Conservation (phyloP, 2,329 filamentous ascomycete genomes). For the Aspergillus arachidicola region DNA sequence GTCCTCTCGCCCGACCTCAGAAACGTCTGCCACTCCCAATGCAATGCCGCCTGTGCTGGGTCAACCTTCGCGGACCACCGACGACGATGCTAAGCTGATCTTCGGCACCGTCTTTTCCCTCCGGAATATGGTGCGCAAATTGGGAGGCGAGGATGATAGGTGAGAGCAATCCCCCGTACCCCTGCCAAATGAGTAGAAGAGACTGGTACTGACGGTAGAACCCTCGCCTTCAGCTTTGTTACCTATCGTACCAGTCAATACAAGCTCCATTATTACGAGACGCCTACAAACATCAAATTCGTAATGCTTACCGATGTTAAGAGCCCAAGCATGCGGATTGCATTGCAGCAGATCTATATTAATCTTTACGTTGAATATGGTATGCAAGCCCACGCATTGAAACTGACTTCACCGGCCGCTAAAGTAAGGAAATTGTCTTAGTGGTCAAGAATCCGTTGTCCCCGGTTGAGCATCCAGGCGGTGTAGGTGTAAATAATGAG, state of each 20-base stretch:
- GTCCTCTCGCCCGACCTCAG: constrained; percentile 52
- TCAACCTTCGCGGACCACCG: constrained; percentile 54
- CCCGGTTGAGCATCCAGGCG: constrained; percentile 62
- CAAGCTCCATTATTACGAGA: constrained; percentile 99
- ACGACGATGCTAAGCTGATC: constrained; percentile 93
- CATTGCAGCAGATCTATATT: constrained; percentile 97
- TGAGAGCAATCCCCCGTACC: constrained; percentile 29
- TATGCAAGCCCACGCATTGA: constrained; percentile 38
- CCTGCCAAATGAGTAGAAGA: neutral
- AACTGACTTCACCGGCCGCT: neutral
- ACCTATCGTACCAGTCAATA: constrained; percentile 92
- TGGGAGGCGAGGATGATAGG: constrained; percentile 87
- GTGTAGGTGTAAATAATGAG: constrained; percentile 66
- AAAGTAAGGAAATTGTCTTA: constrained; percentile 19
- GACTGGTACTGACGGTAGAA: constrained; percentile 12
- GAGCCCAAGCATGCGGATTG: constrained; percentile 87
- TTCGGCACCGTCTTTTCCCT: constrained; percentile 97
- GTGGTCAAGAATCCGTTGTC: constrained; percentile 68
- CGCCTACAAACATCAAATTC: constrained; percentile 91
- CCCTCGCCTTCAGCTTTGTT: constrained; percentile 68
- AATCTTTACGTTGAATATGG: constrained; percentile 97
- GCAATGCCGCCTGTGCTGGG: constrained; percentile 37
- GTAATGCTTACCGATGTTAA: constrained; percentile 93
- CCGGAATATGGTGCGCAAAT: constrained; percentile 93
- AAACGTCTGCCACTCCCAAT: constrained; percentile 50